Evolutionary conservation across 805 yeast genomes (phyloP).

Genomic region (Zygoascus biomembranicola): DNA sequence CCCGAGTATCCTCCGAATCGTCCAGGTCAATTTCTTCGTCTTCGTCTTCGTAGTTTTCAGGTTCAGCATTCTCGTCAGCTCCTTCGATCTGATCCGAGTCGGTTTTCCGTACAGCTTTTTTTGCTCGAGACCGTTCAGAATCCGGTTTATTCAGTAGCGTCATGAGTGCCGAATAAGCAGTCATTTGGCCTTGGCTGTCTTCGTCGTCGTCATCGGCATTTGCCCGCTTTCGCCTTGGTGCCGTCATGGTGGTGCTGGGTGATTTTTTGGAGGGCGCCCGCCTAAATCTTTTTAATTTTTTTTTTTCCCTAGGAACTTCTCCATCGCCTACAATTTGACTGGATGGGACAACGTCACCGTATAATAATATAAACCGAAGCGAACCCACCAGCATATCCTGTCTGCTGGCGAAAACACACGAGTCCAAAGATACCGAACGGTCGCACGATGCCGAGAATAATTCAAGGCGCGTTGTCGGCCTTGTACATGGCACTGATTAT

Average conservation of each 20-base stretch:
- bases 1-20: slow-evolving; percentile 36
- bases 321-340: no score
- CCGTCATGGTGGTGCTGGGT: background rate
- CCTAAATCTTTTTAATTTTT: background rate
- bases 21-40: slow-evolving; percentile 33
- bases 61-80: slow-evolving; percentile 26
- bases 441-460: background rate
- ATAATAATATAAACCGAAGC: background rate
- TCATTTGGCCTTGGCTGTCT: slow-evolving; percentile 27
- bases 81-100: slow-evolving; percentile 16
- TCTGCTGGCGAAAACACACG: no score
- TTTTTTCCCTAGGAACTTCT: background rate
- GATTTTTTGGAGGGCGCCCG: slow-evolving; percentile 13
- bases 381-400: no score
- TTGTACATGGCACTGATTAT: slow-evolving; percentile 62
- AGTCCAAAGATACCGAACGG: background rate
- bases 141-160: slow-evolving; percentile 40
- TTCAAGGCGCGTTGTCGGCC: slow-evolving; percentile 10
- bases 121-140: slow-evolving; percentile 1
- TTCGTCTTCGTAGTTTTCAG: slow-evolving; percentile 26
- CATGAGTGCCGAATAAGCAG: slow-evolving; percentile 55
- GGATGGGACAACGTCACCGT: background rate
- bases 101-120: background rate
- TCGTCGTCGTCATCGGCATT: slow-evolving; percentile 20
- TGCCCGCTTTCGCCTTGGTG: background rate